phyloP scores from a whole-genome alignment of 2,329 filamentous ascomycete genomes.

The Neonectria neomacrospora region DNA sequence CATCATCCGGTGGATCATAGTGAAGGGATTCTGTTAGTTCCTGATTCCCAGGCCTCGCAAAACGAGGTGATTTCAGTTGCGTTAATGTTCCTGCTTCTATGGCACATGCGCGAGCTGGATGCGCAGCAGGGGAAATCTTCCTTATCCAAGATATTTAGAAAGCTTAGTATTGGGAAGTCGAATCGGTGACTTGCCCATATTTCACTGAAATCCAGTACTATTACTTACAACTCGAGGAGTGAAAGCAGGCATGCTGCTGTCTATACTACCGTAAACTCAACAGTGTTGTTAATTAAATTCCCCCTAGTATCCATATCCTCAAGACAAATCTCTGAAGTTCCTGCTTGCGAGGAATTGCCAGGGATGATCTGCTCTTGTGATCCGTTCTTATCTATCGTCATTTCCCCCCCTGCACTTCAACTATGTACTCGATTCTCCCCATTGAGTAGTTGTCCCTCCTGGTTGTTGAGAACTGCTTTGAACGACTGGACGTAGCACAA shows the following conservation, averaged over 20 bases:
- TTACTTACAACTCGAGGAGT: too few species aligned
- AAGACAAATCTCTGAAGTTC: constrained; percentile 22
- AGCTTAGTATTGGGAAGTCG: not conserved
- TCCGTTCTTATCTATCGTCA: constrained; percentile 25
- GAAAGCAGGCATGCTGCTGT: not conserved
- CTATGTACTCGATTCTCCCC: constrained; percentile 21
- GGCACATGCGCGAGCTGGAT: not conserved
- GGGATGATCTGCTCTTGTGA: constrained; percentile 35
- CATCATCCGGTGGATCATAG: not conserved
- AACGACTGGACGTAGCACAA: not conserved
- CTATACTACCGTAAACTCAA: constrained; percentile 30
- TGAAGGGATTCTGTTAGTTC: not conserved
- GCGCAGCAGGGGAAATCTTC: not conserved
- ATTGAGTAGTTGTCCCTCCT: constrained; percentile 1
- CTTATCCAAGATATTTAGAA: not conserved
- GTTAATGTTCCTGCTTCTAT: not conserved
- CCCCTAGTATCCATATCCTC: constrained; percentile 34
- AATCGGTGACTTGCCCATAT: too few species aligned
- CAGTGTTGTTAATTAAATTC: constrained; percentile 34
- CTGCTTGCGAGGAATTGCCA: constrained; percentile 17
- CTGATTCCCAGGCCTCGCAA: not conserved
- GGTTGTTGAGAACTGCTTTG: not conserved
- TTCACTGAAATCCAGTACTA: not conserved
- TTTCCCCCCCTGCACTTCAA: constrained; percentile 19
- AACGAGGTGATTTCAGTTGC: not conserved